Percentiles rank a stretch among this genome's conserved stretches.
Evolutionary conservation across 805 yeast genomes (phyloP).

Genomic region (Yarrowia sp.): DNA sequence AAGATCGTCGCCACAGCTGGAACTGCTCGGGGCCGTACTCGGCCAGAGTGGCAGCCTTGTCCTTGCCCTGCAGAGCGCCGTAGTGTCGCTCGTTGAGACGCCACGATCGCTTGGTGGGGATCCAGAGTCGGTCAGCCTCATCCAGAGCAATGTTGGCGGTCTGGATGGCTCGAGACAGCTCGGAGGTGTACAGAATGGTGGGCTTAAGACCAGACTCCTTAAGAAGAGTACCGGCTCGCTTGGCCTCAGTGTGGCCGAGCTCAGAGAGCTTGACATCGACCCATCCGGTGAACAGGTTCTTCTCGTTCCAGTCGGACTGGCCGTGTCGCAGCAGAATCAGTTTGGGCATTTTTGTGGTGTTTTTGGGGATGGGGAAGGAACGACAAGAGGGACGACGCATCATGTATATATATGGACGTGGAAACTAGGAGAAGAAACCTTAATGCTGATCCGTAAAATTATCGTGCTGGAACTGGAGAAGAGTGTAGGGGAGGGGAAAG

Average conservation of each 20-base stretch:
- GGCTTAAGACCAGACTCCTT: slow-evolving; percentile 82
- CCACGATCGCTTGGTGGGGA: slow-evolving; percentile 94
- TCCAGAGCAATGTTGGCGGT: slow-evolving; percentile 94
- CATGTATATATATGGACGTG: background rate
- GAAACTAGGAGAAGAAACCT: slow-evolving; percentile 10
- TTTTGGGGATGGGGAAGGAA: background rate
- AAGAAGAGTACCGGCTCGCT: slow-evolving; percentile 86
- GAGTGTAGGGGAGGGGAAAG: background rate
- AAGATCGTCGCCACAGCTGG: slow-evolving; percentile 97
- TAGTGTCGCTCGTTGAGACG: slow-evolving; percentile 98
- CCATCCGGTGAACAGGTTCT: slow-evolving; percentile 98
- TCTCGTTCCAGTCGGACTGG: slow-evolving; percentile 98
- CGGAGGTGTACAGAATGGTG: slow-evolving; percentile 86
- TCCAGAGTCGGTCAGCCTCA: slow-evolving; percentile 81
- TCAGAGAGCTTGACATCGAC: slow-evolving; percentile 87
- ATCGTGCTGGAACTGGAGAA: background rate
- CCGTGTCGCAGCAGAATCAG: slow-evolving; percentile 97
- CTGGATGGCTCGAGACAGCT: slow-evolving; percentile 90
- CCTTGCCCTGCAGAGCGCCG: slow-evolving; percentile 98
- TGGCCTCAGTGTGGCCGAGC: slow-evolving; percentile 85
- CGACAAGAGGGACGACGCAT: background rate
- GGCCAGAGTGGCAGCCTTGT: slow-evolving; percentile 89
- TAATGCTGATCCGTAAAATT: slow-evolving; percentile 10
- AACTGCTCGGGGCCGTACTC: slow-evolving; percentile 87
- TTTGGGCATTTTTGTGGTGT: slow-evolving; percentile 41